Evolutionary conservation across 441 rosid species (phyloP).

Genomic region (Adansonia rubrostipa): DNA sequence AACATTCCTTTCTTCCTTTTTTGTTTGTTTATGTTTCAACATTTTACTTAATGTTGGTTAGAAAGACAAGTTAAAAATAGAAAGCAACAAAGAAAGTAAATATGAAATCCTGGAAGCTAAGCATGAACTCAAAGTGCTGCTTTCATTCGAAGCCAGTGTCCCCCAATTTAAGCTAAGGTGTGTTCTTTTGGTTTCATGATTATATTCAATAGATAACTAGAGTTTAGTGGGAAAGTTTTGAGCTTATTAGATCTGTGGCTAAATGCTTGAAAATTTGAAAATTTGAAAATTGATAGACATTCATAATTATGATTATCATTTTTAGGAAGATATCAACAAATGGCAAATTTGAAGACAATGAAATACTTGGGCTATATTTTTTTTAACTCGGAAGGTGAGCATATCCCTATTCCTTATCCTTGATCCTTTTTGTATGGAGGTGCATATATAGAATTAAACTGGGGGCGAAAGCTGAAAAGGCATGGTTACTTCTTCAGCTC

Average conservation of each 20-base stretch:
- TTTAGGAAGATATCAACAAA: conserved; percentile 16
- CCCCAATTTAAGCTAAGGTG: neutral
- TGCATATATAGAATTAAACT: neutral
- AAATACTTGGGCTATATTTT: neutral
- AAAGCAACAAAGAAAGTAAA: neutral
- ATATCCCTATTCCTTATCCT: conserved; percentile 22
- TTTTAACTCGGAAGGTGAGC: neutral
- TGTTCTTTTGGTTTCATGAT: conserved; percentile 5
- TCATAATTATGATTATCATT: neutral
- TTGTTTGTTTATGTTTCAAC: neutral
- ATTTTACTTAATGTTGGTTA: conserved; percentile 18
- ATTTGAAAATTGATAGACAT: neutral
- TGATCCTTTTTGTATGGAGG: neutral
- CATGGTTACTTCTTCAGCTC: conserved; percentile 14
- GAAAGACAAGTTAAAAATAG: conserved; percentile 29
- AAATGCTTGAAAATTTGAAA: conserved; percentile 1
- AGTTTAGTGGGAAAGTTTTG: conserved; percentile 1
- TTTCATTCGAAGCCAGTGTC: neutral
- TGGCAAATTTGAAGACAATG: neutral
- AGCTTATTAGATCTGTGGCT: neutral
- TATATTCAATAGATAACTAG: neutral
- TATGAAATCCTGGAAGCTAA: neutral
- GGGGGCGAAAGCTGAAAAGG: conserved; percentile 12
- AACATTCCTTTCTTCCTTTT: neutral
- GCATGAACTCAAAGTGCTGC: conserved; percentile 13